A percentile compares a stretch with the other conserved stretches of the same genome.
Conservation (phyloP, 371 early-diverging fungal species). For the Saksenaea oblongispora region DNA sequence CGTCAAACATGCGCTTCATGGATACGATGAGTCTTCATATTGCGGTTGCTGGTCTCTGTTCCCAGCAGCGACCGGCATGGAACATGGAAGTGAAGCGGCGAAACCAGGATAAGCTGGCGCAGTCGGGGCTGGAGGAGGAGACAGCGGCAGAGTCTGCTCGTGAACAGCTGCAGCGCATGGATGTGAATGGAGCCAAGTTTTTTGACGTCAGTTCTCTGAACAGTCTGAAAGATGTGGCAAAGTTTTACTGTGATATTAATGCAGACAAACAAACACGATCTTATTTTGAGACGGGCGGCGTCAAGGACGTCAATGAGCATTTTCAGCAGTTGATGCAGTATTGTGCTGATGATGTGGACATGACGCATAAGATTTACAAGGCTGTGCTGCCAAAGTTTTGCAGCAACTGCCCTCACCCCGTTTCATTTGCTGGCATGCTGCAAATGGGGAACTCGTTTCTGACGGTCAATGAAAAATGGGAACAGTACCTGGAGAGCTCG, state of each 20-base stretch:
- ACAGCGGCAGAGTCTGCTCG: conserved; percentile 26
- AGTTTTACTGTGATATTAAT: conserved; percentile 71
- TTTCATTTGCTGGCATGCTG: conserved; percentile 89
- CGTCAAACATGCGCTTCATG: conserved; percentile 65
- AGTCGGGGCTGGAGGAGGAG: conserved; percentile 19
- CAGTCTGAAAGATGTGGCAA: conserved; percentile 76
- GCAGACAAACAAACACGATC: conserved; percentile 80
- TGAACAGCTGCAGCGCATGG: conserved; percentile 29
- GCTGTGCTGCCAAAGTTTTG: conserved; percentile 72
- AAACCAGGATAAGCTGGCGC: conserved; percentile 23
- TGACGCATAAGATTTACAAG: conserved; percentile 77
- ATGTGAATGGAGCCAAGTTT: conserved; percentile 28
- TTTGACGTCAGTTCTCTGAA: conserved; percentile 80
- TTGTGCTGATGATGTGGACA: conserved; percentile 88
- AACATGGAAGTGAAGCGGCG: conserved; percentile 59
- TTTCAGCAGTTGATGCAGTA: conserved; percentile 78
- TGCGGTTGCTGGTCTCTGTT: conserved; percentile 88
- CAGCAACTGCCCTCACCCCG: conserved; percentile 90
- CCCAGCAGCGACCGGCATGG: conserved; percentile 88
- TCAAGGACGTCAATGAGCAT: conserved; percentile 53
- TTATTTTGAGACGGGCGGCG: conserved; percentile 63
- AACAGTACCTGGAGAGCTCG: conserved; percentile 59
- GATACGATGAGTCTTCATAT: conserved; percentile 97
- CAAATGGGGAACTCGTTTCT: conserved; percentile 88
- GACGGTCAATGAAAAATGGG: conserved; percentile 82